Evolutionary conservation across 768 basidiomycete species (phyloP).

Genomic region (Hypholoma fasciculare): DNA sequence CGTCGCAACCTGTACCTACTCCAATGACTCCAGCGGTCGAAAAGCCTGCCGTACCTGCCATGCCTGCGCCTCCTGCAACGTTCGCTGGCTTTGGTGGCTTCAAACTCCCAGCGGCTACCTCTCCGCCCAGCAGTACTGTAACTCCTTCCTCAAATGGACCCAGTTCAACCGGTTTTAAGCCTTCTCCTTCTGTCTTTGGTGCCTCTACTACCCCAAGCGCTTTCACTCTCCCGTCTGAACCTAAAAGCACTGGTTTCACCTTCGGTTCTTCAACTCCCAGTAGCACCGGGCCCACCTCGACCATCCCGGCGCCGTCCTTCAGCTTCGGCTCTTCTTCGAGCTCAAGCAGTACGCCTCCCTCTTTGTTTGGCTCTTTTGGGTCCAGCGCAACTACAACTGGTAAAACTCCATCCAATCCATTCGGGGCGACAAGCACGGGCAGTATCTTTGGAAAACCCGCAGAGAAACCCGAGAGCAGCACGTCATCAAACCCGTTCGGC

Average conservation of each 20-base stretch:
- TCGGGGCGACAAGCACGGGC: neutral
- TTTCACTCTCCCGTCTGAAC: constrained; percentile 11
- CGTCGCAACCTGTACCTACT: constrained; percentile 1
- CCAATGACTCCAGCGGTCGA: neutral
- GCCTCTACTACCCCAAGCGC: constrained; percentile 17
- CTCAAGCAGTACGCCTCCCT: constrained; percentile 7
- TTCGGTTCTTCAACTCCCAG: constrained; percentile 12
- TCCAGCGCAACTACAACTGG: neutral
- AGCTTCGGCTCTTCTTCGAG: constrained; percentile 6
- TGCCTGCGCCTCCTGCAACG: constrained; percentile 22
- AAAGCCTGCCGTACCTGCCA: neutral
- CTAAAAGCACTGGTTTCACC: neutral
- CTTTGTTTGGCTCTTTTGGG: constrained; percentile 9
- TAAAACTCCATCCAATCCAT: constrained; percentile 4
- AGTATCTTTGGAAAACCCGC: neutral
- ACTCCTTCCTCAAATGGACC: neutral
- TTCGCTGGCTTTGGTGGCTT: constrained; percentile 32
- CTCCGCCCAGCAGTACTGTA: constrained; percentile 1
- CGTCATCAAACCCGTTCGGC: neutral
- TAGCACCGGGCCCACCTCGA: constrained; percentile 5
- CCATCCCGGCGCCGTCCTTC: constrained; percentile 4
- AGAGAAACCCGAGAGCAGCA: neutral
- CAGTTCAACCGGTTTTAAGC: constrained; percentile 7
- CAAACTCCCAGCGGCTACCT: constrained; percentile 2
- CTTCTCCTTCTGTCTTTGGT: constrained; percentile 8